phyloP scores from a whole-genome alignment of 78 protist genomes.

The slime mould (Dictyostelium discoideum) region DNA sequence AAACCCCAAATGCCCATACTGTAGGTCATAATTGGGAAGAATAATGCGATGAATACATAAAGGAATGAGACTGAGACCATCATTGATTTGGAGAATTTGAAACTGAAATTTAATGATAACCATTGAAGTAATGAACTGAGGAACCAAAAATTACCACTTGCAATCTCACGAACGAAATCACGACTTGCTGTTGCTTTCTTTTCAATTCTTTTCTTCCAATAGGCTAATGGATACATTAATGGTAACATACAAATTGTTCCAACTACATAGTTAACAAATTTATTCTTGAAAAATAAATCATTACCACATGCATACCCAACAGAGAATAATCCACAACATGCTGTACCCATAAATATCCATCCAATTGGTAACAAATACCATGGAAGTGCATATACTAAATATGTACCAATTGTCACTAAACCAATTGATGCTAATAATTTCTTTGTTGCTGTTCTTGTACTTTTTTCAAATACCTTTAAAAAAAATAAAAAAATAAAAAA shows the following conservation, averaged over 20 bases:
- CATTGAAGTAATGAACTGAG: constrained; percentile 48
- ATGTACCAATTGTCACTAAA: constrained; percentile 35
- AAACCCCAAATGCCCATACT: constrained; percentile 77
- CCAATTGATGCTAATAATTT: constrained; percentile 55
- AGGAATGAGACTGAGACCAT: constrained; percentile 14
- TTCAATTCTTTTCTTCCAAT: constrained; percentile 54
- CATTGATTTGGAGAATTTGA: constrained; percentile 27
- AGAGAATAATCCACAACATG: constrained; percentile 74
- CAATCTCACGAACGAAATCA: constrained; percentile 37
- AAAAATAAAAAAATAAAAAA: background rate
- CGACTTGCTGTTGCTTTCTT: constrained; percentile 23
- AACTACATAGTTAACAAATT: constrained; percentile 36
- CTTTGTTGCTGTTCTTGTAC: constrained; percentile 54
- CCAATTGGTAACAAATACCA: constrained; percentile 78
- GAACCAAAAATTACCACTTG: constrained; percentile 50
- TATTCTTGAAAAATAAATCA: constrained; percentile 45
- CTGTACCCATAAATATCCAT: constrained; percentile 76
- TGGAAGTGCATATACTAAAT: constrained; percentile 50
- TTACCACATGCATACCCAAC: constrained; percentile 75
- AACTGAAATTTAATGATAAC: constrained; percentile 24
- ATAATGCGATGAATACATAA: constrained; percentile 50
- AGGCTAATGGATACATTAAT: constrained; percentile 71
- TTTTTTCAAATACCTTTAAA: constrained; percentile 62
- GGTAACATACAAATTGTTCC: constrained; percentile 76
- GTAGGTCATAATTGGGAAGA: constrained; percentile 77